Evolutionary conservation across 257 asterid genomes (phyloP), one percentile per base, ranked within the genome.

Genomic region (Nicotiana obtusifolia): DNA sequence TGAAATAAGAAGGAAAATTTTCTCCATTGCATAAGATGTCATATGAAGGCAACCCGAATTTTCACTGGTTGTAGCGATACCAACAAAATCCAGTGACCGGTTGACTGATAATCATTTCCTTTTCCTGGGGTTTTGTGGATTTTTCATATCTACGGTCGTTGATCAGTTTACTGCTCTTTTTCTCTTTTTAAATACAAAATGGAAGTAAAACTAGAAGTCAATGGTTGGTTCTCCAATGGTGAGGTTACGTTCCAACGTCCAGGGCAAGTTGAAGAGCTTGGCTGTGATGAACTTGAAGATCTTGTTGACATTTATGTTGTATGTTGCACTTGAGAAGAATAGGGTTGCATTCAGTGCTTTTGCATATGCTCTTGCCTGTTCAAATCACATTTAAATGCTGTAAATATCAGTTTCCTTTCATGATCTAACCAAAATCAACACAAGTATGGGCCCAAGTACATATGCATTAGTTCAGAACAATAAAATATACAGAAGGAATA

Each of bases 201-300:
- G 75, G 31, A 33, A 66, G 65, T 35, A 57, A 41, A 49, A 35
- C 86, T 94, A 94, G 91, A 85, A 94, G 89, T 94, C 98, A 69
- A 94, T 93, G 9, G 91, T 89, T 68, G 98, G 98, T 90, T 94
- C 98, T 75, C 98, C 98, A 66, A 93, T 81, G 53, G 90, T 94
- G 85, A 94, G 92, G 84, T 94, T 93, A 41, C 95, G 92, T 86
- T 94, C 97, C 89, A 94, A 73, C 37, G 85, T 87, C 98, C 97
- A 93, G 7, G 90, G 87, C 76, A 94, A 87, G 80, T 93, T 92
- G 86, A 94, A 90, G 81, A 94, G 91, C 88, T 93, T 91, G 10
- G 97, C 97, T 35, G 97, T 89, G 84, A 94, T 78, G 88, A 90
- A 94, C 89, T 94, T 94, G 95, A 94, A 94, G 86, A 94, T 83